A percentile compares a stretch with the other conserved stretches of the same genome.
phyloP scores from a whole-genome alignment of 2,329 filamentous ascomycete species.

The Fusarium odoratissimum region DNA sequence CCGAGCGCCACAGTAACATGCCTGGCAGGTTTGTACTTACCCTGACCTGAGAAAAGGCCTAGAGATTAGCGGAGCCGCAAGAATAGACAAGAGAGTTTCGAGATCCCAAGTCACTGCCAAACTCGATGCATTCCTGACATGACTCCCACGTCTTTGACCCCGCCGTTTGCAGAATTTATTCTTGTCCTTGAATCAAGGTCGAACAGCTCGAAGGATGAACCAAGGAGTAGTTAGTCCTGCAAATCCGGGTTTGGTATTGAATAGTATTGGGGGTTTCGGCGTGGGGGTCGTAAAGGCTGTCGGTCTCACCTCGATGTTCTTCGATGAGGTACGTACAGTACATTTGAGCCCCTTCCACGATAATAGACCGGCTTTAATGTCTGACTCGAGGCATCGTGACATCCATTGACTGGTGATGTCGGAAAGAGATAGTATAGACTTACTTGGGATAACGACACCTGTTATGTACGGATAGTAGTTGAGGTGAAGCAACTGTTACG shows the following conservation, averaged over 20 bases:
- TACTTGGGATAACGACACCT: not conserved
- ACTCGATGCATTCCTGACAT: conserved; percentile 10
- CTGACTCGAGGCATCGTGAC: not conserved
- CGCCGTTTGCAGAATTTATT: not conserved
- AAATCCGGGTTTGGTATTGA: not conserved
- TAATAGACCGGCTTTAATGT: conserved; percentile 19
- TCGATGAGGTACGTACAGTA: not conserved
- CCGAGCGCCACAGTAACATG: conserved; percentile 18
- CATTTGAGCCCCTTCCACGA: conserved; percentile 5
- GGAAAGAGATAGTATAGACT: not conserved
- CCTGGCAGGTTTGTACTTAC: not conserved
- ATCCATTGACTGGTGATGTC: not conserved
- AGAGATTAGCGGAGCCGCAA: conserved; percentile 25
- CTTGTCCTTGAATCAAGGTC: not conserved
- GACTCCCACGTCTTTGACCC: not conserved
- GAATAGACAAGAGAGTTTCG: not conserved
- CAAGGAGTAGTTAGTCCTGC: not conserved
- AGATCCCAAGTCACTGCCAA: not conserved
- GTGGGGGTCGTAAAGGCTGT: conserved; percentile 12
- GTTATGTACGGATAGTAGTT: not conserved
- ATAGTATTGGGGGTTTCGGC: conserved; percentile 10
- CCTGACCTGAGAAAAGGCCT: conserved; percentile 6
- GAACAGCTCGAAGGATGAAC: not conserved
- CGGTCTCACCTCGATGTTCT: not conserved
- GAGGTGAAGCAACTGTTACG: not conserved